Percentiles rank a stretch among this genome's conserved stretches.
phyloP scores from a whole-genome alignment of 1,284 basidiomycete genomes.

The Malassezia japonica region DNA sequence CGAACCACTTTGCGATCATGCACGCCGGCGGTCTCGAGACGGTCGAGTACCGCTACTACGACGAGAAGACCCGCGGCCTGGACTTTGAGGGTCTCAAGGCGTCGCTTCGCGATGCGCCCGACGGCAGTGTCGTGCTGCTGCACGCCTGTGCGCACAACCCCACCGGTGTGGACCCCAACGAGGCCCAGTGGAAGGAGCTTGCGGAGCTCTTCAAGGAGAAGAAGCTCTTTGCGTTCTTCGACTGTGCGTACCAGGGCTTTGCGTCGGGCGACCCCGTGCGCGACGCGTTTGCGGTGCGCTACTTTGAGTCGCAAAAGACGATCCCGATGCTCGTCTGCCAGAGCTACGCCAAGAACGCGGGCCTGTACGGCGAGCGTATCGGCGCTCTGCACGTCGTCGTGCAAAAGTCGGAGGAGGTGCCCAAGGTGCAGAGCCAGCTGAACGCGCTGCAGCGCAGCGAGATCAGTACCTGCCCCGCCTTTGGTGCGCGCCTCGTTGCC shows the following conservation, averaged over 20 bases:
- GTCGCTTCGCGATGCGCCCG: slow-evolving; percentile 55
- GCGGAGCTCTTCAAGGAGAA: slow-evolving; percentile 65
- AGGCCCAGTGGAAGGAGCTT: slow-evolving; percentile 75
- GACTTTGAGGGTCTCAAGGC: slow-evolving; percentile 68
- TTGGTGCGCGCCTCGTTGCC: slow-evolving; percentile 72
- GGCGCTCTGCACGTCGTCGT: slow-evolving; percentile 54
- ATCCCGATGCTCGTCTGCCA: slow-evolving; percentile 81
- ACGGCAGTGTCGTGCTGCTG: slow-evolving; percentile 72
- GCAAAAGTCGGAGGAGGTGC: slow-evolving; percentile 24
- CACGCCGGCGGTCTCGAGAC: slow-evolving; percentile 70
- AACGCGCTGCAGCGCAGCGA: slow-evolving; percentile 78
- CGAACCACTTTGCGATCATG: slow-evolving; percentile 83
- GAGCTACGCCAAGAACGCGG: slow-evolving; percentile 94
- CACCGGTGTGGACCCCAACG: slow-evolving; percentile 81
- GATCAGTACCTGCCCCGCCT: slow-evolving; percentile 83
- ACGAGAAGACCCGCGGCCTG: slow-evolving; percentile 76
- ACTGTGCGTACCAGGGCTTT: slow-evolving; percentile 90
- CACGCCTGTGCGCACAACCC: slow-evolving; percentile 94
- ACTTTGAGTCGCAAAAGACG: slow-evolving; percentile 63
- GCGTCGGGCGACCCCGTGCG: slow-evolving; percentile 72
- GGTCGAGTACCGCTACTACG: slow-evolving; percentile 77
- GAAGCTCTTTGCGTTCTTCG: slow-evolving; percentile 82
- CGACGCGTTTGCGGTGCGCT: slow-evolving; percentile 87
- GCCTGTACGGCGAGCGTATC: slow-evolving; percentile 73
- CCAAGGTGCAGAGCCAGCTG: slow-evolving; percentile 55